These are phyloP conservation scores for Jimgerdemannia flammicorona DNA, from an alignment of 192 early-diverging fungal species.

Conservation along the genomic window DNA sequence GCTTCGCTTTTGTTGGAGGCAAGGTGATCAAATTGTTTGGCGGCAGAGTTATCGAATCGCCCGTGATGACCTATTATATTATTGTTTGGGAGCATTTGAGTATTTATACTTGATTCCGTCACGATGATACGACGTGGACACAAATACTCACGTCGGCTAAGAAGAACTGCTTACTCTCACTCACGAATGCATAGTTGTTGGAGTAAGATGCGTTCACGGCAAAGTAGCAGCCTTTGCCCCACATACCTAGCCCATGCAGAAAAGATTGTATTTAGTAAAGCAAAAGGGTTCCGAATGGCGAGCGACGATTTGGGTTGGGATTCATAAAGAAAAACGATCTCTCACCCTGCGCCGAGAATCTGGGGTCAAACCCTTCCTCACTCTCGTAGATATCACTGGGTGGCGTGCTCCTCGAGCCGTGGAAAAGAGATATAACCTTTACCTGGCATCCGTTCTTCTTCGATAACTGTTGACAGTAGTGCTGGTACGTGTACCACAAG, in stretches of 20 bases:
- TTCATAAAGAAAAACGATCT: neutral
- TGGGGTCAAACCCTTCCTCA: neutral
- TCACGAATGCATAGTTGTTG: neutral
- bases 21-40: neutral
- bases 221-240: neutral
- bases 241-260: neutral
- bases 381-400: neutral
- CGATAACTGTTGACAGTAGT: neutral
- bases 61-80: neutral
- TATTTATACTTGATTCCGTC: neutral
- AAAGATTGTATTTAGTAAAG: neutral
- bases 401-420: neutral
- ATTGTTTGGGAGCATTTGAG: neutral
- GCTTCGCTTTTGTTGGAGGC: neutral
- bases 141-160: neutral
- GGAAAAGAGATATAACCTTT: neutral
- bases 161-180: neutral
- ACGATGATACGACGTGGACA: neutral
- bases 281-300: neutral
- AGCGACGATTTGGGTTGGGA: neutral
- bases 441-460: neutral
- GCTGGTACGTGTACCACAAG: neutral
- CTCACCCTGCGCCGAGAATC: neutral
- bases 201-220: neutral
- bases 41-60: neutral